A percentile compares a stretch with the other conserved stretches of the same genome.
These are phyloP conservation scores for Erythrobasidium yunnanense DNA, from an alignment of 768 basidiomycete species.

Conservation along the genomic window DNA sequence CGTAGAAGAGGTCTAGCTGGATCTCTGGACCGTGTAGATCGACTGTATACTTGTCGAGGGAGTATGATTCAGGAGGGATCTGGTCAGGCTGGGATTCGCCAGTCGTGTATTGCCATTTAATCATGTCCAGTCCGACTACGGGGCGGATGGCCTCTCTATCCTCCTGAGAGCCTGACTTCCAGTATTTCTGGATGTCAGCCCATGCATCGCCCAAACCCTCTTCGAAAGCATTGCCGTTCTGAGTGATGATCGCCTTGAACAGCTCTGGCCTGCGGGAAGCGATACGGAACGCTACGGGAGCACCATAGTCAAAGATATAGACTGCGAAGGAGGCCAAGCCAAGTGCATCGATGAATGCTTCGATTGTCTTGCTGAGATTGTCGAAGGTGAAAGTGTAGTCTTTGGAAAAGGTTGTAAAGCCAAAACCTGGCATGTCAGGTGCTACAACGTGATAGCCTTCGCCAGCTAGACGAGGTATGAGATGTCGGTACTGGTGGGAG, in stretches of 20 bases:
- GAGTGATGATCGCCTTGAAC: constrained; percentile 47
- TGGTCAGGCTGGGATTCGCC: constrained; percentile 39
- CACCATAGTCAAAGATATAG: constrained; percentile 51
- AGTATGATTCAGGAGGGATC: constrained; percentile 42
- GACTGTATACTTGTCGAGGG: constrained; percentile 46
- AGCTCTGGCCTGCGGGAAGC: constrained; percentile 40
- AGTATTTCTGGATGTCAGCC: constrained; percentile 40
- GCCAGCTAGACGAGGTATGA: constrained; percentile 45
- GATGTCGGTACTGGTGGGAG: constrained; percentile 48
- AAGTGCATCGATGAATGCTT: constrained; percentile 45
- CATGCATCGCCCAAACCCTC: constrained; percentile 33
- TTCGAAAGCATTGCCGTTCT: constrained; percentile 49
- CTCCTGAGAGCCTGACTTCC: constrained; percentile 39
- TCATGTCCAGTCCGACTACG: constrained; percentile 40
- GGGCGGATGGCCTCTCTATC: constrained; percentile 38
- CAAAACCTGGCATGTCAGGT: constrained; percentile 51
- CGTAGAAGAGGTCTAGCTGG: constrained; percentile 46
- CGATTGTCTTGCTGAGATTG: constrained; percentile 44
- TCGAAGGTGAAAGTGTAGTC: constrained; percentile 45
- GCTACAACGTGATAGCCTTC: constrained; percentile 46
- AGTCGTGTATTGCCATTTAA: constrained; percentile 44
- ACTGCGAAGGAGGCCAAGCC: constrained; percentile 44
- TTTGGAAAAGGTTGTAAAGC: constrained; percentile 46
- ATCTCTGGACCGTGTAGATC: constrained; percentile 44
- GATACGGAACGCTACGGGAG: constrained; percentile 34